A percentile compares a stretch with the other conserved stretches of the same genome.
Conservation (phyloP, 441 rosid genomes). For the Pelargonium australe region DNA sequence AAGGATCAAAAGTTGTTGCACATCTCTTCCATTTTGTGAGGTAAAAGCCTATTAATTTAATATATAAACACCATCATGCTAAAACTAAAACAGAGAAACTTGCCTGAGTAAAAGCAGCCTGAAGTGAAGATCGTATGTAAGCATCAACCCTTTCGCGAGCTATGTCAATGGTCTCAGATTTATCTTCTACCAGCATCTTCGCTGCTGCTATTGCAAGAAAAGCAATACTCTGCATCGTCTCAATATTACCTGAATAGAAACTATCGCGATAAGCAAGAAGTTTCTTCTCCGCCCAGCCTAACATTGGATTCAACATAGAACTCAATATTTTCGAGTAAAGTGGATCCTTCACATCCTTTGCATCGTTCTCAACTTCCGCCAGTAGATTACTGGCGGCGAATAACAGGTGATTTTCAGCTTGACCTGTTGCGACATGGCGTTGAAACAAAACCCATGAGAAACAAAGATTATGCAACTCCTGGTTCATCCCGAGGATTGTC, state of each 20-base stretch:
- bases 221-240: constrained; percentile 48
- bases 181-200: constrained; percentile 36
- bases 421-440: constrained; percentile 47
- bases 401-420: constrained; percentile 51
- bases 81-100: constrained; percentile 19
- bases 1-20: too few species aligned
- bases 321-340: constrained; percentile 32
- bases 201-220: constrained; percentile 46
- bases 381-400: constrained; percentile 51
- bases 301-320: constrained; percentile 37
- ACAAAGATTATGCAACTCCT: constrained; percentile 53
- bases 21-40: too few species aligned
- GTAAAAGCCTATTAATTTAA: not conserved
- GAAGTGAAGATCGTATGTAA: constrained; percentile 50
- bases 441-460: constrained; percentile 58
- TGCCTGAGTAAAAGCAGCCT: constrained; percentile 49
- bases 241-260: constrained; percentile 45
- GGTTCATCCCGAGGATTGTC: constrained; percentile 53
- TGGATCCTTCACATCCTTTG: constrained; percentile 35
- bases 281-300: constrained; percentile 57
- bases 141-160: constrained; percentile 46
- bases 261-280: constrained; percentile 52
- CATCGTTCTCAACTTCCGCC: constrained; percentile 47
- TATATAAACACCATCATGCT: not conserved
- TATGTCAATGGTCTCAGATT: constrained; percentile 33